These are phyloP conservation scores for Hordeum vulgare DNA, from an alignment of 176 grass and related monocot species.

Conservation along the genomic window DNA sequence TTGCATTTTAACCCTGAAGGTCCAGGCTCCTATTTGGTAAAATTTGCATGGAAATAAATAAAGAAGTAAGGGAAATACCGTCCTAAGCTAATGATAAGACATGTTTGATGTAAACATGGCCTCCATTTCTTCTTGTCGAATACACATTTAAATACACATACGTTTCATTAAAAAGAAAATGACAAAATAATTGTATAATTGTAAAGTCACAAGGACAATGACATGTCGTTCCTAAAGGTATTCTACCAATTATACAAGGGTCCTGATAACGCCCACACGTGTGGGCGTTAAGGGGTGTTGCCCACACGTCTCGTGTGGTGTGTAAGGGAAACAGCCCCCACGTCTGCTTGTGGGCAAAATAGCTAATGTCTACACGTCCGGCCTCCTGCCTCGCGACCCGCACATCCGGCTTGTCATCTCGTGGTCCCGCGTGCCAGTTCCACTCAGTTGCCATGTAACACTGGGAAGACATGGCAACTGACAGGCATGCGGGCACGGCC, in stretches of 20 bases:
- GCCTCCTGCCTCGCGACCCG: no score
- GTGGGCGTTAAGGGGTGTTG: no score
- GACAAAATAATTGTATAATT: neutral
- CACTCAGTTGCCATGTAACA: no score
- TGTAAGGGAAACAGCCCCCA: no score
- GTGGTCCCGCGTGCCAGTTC: no score
- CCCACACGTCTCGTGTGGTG: no score
- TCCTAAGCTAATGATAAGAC: neutral
- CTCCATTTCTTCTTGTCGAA: neutral
- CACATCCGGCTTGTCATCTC: no score
- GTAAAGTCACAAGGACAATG: neutral
- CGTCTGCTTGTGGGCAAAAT: no score
- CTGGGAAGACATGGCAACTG: no score
- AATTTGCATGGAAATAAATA: neutral
- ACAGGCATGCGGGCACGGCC: no score
- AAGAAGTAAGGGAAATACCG: neutral
- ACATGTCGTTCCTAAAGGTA: neutral
- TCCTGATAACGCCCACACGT: no score
- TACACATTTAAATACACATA: neutral
- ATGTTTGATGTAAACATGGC: neutral
- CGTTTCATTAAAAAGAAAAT: neutral
- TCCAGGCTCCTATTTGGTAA: neutral
- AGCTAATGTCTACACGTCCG: no score
- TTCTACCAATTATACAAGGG: constrained; percentile 2
- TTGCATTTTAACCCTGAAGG: neutral